A percentile compares a stretch with the other conserved stretches of the same genome.
Evolutionary conservation across 2,329 filamentous ascomycete species (phyloP).

Genomic region (Fusarium torreyae): DNA sequence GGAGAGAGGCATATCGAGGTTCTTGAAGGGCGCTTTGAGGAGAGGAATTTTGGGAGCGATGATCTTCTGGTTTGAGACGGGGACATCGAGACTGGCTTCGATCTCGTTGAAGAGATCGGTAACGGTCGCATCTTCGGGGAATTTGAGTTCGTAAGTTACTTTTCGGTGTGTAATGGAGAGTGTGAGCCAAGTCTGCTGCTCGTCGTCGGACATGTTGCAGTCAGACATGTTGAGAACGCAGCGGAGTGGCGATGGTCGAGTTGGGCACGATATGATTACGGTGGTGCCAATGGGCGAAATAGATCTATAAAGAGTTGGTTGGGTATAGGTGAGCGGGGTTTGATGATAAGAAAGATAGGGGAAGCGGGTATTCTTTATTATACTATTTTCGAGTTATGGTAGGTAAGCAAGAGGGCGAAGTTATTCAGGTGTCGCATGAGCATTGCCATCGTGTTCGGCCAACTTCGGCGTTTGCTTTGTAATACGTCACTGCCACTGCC

Average conservation of each 20-base stretch:
- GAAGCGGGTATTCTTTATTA: background rate
- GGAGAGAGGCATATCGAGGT: slow-evolving; percentile 65
- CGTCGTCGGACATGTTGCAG: slow-evolving; percentile 38
- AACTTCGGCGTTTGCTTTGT: slow-evolving; percentile 58
- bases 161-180: slow-evolving; percentile 65
- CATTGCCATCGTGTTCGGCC: slow-evolving; percentile 41
- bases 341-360: slow-evolving; percentile 6
- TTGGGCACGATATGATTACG: slow-evolving; percentile 20
- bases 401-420: slow-evolving; percentile 5
- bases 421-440: slow-evolving; percentile 8
- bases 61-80: slow-evolving; percentile 76
- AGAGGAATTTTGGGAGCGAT: slow-evolving; percentile 76
- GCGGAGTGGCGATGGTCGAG: slow-evolving; percentile 28
- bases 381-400: slow-evolving; percentile 13
- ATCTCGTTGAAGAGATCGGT: slow-evolving; percentile 74
- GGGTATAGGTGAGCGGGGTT: background rate
- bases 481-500: slow-evolving; percentile 56
- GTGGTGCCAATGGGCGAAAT: slow-evolving; percentile 13
- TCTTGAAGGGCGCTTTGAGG: slow-evolving; percentile 75
- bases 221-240: slow-evolving; percentile 40
- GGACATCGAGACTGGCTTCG: slow-evolving; percentile 70
- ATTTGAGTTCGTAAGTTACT: slow-evolving; percentile 60
- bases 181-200: slow-evolving; percentile 54
- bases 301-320: background rate
- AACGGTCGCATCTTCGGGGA: slow-evolving; percentile 64